Percentiles rank a stretch among this genome's conserved stretches.
Conservation (phyloP, 75 land plant genomes). For the Pinus taeda region DNA sequence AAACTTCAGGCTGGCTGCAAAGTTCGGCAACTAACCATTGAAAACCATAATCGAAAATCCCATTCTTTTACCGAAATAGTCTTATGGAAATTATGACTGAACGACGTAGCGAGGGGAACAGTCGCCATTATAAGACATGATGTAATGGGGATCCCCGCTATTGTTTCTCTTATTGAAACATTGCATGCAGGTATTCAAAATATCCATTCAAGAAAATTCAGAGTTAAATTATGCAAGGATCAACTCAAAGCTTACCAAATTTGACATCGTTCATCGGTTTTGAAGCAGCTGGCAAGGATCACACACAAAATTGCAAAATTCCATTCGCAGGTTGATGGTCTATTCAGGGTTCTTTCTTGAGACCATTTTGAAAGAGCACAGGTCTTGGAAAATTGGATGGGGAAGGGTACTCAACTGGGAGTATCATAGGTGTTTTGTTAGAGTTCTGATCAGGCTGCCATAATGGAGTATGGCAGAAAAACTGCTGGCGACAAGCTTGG, state of each 20-base stretch:
- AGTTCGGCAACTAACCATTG: no score
- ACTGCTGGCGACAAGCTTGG: conserved; percentile 47
- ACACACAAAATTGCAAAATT: no score
- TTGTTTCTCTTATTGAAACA: background rate
- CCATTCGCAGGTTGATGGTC: background rate
- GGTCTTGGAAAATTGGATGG: background rate
- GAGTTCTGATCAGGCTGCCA: background rate
- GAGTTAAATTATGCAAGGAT: background rate
- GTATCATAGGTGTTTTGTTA: background rate
- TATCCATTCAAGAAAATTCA: background rate
- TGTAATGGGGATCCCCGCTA: no score
- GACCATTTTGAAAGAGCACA: background rate
- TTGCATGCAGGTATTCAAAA: background rate
- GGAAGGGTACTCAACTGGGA: background rate
- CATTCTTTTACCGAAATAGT: no score
- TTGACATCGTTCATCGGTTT: background rate
- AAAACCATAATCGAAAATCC: no score
- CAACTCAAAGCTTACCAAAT: background rate
- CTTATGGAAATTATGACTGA: no score
- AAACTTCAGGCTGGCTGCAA: no score
- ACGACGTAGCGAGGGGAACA: no score
- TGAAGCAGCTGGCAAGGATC: background rate
- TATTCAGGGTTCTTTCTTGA: background rate
- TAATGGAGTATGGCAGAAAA: conserved; percentile 8
- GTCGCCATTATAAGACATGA: no score